A percentile compares a stretch with the other conserved stretches of the same genome.
Evolutionary conservation across 2,329 filamentous ascomycete genomes (phyloP).

Genomic region (Colletotrichum tropicale): DNA sequence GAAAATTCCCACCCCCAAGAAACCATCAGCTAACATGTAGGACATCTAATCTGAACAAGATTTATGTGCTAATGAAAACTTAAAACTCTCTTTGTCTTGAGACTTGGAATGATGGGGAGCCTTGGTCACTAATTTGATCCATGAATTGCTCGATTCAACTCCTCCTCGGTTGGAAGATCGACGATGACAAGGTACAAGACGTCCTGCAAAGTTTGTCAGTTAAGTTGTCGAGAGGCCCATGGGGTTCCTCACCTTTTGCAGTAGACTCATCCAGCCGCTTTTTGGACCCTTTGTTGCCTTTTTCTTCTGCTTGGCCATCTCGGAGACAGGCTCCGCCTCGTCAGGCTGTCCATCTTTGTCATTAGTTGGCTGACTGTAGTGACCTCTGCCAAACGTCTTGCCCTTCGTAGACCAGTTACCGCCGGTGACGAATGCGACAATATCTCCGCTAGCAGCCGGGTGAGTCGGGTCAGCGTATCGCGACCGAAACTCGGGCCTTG

Average conservation of each 20-base stretch:
- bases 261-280: neutral
- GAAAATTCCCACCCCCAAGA: no score
- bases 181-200: neutral
- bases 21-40: neutral
- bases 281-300: neutral
- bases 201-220: neutral
- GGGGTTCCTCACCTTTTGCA: neutral
- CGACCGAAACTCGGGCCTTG: neutral
- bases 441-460: neutral
- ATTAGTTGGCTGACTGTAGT: neutral
- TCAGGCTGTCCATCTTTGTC: neutral
- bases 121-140: neutral
- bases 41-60: neutral
- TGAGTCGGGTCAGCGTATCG: neutral
- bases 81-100: fast-evolving
- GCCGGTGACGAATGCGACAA: neutral
- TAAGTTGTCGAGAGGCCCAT: neutral
- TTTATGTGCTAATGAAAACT: neutral
- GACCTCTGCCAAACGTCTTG: neutral
- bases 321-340: neutral
- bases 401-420: neutral
- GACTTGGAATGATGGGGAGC: neutral
- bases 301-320: neutral
- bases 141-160: neutral
- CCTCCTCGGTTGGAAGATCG: neutral